Conservation (phyloP, 805 yeast genomes). For the Candida insectalens region DNA sequence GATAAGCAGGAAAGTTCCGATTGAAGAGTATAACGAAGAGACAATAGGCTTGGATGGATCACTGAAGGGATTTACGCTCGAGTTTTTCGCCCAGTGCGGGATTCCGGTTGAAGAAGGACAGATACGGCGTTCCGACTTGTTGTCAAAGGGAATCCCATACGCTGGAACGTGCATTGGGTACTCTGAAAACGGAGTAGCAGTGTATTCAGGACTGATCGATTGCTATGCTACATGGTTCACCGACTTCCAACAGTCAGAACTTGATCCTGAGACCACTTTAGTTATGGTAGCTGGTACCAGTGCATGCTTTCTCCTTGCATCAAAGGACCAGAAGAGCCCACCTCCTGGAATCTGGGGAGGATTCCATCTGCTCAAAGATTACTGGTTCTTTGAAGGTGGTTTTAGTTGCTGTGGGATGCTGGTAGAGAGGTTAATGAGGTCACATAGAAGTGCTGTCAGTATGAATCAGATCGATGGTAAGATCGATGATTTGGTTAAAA, state of each 20-base stretch:
- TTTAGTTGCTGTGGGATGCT: conserved; percentile 50
- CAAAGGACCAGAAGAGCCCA: conserved; percentile 6
- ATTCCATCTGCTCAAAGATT: conserved; percentile 26
- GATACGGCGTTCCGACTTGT: conserved; percentile 23
- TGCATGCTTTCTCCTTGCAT: conserved; percentile 38
- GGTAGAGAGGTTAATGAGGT: conserved; percentile 35
- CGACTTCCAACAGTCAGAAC: conserved; percentile 1
- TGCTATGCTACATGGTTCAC: conserved; percentile 49
- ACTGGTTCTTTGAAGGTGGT: conserved; percentile 41
- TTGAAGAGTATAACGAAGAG: conserved; percentile 1
- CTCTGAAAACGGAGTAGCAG: conserved; percentile 8
- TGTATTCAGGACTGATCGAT: conserved; percentile 46
- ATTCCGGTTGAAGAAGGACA: conserved; percentile 9
- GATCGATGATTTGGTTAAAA: conserved; percentile 1
- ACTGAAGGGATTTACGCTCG: conserved; percentile 37
- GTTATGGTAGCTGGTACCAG: conserved; percentile 56
- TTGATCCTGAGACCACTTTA: conserved; percentile 17
- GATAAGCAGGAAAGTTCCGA: conserved; percentile 8
- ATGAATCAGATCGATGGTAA: conserved; percentile 3
- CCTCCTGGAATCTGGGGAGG: conserved; percentile 55
- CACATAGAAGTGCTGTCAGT: conserved; percentile 22
- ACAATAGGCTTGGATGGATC: conserved; percentile 45
- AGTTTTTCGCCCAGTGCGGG: conserved; percentile 7
- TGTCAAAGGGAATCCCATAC: conserved; percentile 13
- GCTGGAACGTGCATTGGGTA: conserved; percentile 25